Evolutionary conservation across 108 stramenopile genomes (phyloP).

Genomic region (Skeletonema grethae): DNA sequence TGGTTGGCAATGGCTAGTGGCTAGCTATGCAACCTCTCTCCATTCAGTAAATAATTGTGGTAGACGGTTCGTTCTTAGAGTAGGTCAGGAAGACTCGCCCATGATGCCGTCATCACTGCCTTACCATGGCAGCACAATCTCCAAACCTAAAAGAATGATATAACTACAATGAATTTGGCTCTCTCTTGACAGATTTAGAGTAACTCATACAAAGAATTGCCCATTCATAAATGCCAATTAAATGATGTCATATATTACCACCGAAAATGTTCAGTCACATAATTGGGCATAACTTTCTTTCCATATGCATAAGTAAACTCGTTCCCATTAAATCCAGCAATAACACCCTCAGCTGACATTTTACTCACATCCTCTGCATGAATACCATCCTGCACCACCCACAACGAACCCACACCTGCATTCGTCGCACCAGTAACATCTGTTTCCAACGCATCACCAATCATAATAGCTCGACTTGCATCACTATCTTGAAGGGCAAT

Average conservation of each 20-base stretch:
- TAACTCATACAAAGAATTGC: too few species aligned
- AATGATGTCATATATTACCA: constrained; percentile 20
- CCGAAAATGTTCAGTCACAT: constrained; percentile 40
- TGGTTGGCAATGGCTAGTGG: too few species aligned
- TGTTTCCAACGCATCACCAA: constrained; percentile 88
- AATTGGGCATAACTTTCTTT: constrained; percentile 24
- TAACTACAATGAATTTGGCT: too few species aligned
- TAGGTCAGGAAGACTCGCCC: too few species aligned
- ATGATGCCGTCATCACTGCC: too few species aligned
- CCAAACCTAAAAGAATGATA: too few species aligned
- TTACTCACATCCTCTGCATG: constrained; percentile 53
- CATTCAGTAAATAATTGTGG: too few species aligned
- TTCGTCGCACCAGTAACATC: constrained; percentile 68
- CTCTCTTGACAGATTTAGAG: too few species aligned
- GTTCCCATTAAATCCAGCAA: constrained; percentile 60
- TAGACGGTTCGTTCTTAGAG: too few species aligned
- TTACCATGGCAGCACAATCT: too few species aligned
- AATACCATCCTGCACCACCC: constrained; percentile 78
- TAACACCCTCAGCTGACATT: constrained; percentile 39
- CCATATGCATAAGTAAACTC: constrained; percentile 42
- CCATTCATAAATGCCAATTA: background rate
- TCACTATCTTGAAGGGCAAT: constrained; percentile 50
- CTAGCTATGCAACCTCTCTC: too few species aligned
- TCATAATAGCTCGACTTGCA: constrained; percentile 58
- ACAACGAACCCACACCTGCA: constrained; percentile 57